These are phyloP conservation scores for Cucurbita argyrosperma DNA, from an alignment of 306 rosid species.

Conservation along the genomic window DNA sequence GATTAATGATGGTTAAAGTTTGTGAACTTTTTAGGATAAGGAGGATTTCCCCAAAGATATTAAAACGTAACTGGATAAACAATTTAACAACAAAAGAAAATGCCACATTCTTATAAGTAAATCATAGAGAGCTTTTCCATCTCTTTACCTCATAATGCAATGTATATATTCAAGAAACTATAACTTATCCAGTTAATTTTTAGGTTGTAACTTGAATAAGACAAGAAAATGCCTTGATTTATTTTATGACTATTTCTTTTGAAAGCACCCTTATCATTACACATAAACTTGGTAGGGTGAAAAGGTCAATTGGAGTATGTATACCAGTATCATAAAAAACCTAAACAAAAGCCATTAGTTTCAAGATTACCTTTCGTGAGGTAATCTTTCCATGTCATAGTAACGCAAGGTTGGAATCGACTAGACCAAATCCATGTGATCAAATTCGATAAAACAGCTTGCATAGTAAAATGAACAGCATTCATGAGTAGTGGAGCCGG, in stretches of 20 bases:
- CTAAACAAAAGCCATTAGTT: constrained; percentile 5
- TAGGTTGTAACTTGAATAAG: background rate
- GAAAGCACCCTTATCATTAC: background rate
- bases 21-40: background rate
- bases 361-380: constrained; percentile 50
- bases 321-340: background rate
- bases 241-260: background rate
- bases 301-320: background rate
- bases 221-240: background rate
- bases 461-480: constrained; percentile 77
- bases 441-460: constrained; percentile 65
- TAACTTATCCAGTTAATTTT: background rate
- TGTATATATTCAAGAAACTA: background rate
- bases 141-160: background rate
- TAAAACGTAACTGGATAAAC: background rate
- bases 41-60: background rate
- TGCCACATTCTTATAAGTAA: background rate
- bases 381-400: constrained; percentile 94
- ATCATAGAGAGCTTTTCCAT: background rate
- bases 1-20: background rate
- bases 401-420: constrained; percentile 44
- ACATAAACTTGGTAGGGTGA: background rate
- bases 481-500: constrained; percentile 96
- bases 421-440: constrained; percentile 85
- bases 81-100: background rate